Base-by-base conservation (phyloP, 495 filamentous ascomycete species). In the Hypoxylon perforatum region DNA sequence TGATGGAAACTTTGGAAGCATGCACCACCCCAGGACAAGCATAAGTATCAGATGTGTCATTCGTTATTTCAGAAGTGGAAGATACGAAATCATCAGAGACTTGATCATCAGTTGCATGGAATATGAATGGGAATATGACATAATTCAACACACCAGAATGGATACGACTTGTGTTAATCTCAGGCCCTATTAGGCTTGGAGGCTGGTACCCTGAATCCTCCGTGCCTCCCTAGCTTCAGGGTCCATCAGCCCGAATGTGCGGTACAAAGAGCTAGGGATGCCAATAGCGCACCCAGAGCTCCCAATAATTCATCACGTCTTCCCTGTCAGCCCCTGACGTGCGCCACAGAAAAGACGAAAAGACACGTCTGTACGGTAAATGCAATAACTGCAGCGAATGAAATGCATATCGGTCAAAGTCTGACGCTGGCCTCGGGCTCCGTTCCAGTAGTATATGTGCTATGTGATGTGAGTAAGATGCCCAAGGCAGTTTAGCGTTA, bases 111-210 rank as follows among this genome's bases (percentile, higher is more conserved):
- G 44, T 23, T 23, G 11, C 17, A 18, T 46, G 44, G 12, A 28
- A n/a, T 42, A 63, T 56, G 51, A 49, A 17, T 7, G 22, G 44
- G 12, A 28, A n/a, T 42, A 63, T 56, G 51, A 49, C 60, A 55
- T 62, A 49, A 63, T 49, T 17, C 28, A 28, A 39, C 50, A 22
- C 22, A 41, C 22, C 19, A 48, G 38, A 12, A 53, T 54, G 49
- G 42, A 22, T 36, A 53, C 36, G 28, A 41, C 41, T 50, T 59
- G 35, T 59, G 35, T 30, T 36, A 49, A 50, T 50, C 23, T 50
- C 25, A 28, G 45, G 57, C 57, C 52, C 51, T 56, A 38, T 45
- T 51, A 41, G 42, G 35, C n/a, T 14, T 49, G 8, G 1, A 7
- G 0, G 22, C 10, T 36, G n/a, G n/a, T n/a, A n/a, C n/a, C n/a